Evolutionary conservation across 2,329 filamentous ascomycete genomes (phyloP), one percentile per base, ranked within the genome.

Genomic region (Penicillium occitanis): DNA sequence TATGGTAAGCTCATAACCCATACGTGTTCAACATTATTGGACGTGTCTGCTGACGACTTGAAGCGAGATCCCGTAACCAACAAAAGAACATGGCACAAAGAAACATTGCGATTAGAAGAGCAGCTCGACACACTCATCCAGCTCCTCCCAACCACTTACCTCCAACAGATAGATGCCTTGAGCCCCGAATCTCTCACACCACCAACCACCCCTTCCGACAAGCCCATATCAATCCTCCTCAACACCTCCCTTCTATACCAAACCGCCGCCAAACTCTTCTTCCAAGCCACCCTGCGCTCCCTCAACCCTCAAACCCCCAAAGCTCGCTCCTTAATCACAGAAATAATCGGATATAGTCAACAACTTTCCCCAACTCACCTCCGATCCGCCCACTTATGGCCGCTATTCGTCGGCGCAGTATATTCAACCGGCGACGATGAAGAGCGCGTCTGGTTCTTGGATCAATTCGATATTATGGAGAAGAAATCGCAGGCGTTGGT

Each of bases 381-480:
- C 8, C 67, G 65, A 13, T 67, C 67, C 25, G 67, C 67, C 2
- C 67, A 68, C 13, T 44, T 68, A 13, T 68, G 67, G 67, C 65
- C 67, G 1, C 33, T 68, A 11, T 68, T 68, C 33, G 62, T 68
- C n/a, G 61, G 64, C n/a, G 67, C 67, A 2, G 67, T 68, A 1
- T 66, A 67, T 19, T 66, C 65, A 10, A 65, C 65, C 1, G 65
- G 65, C n/a, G 57, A 65, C 5, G 67, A 68, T 46, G 65, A 62
- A 40, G 67, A 68, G 40, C 65, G 67, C 13, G 22, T 68, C 10
- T 68, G 65, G 57, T 67, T 68, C 7, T 22, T 68, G 22, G 58
- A 68, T 40, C 67, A 68, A 11, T 68, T 67, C 8, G 61, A 67
- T 53, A 57, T 64, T 8, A 40, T 67, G 11, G 65, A 55, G 13